A percentile compares a stretch with the other conserved stretches of the same genome.
These are phyloP conservation scores for Dactylellina leptospora DNA, from an alignment of 2,329 filamentous ascomycete species.

Conservation along the genomic window DNA sequence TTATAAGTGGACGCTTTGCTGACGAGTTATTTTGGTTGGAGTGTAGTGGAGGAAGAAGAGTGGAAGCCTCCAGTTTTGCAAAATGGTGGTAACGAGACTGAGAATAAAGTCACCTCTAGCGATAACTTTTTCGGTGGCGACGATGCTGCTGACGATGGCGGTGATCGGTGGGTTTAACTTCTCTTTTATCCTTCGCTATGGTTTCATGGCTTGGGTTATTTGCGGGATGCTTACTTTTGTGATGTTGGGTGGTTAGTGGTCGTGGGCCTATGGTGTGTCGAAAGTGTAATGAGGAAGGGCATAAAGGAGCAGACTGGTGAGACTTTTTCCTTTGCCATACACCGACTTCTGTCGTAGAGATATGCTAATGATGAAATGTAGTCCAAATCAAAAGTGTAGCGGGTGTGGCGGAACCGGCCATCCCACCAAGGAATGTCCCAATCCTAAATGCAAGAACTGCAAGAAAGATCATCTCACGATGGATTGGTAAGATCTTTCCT, in stretches of 20 bases:
- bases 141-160: slow-evolving; percentile 34
- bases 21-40: too few relatives aligned
- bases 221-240: background rate
- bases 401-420: slow-evolving; percentile 30
- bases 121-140: slow-evolving; percentile 39
- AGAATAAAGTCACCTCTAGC: slow-evolving; percentile 10
- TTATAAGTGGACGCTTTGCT: too few relatives aligned
- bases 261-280: slow-evolving; percentile 60
- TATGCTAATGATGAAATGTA: background rate
- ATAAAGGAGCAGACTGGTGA: slow-evolving; percentile 61
- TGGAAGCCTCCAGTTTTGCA: background rate
- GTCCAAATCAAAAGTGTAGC: slow-evolving; percentile 28
- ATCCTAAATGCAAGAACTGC: slow-evolving; percentile 38
- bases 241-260: slow-evolving; percentile 1
- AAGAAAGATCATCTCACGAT: slow-evolving; percentile 62
- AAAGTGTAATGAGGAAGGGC: slow-evolving; percentile 73
- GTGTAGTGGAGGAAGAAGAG: slow-evolving; percentile 28
- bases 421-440: slow-evolving; percentile 25
- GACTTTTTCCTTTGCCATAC: background rate
- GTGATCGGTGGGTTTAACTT: slow-evolving; percentile 28
- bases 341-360: background rate
- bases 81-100: background rate
- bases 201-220: background rate
- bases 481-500: slow-evolving; percentile 45
- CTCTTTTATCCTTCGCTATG: background rate